Conservation (phyloP, 495 filamentous ascomycete species). For the Penicillium ochrochloron region DNA sequence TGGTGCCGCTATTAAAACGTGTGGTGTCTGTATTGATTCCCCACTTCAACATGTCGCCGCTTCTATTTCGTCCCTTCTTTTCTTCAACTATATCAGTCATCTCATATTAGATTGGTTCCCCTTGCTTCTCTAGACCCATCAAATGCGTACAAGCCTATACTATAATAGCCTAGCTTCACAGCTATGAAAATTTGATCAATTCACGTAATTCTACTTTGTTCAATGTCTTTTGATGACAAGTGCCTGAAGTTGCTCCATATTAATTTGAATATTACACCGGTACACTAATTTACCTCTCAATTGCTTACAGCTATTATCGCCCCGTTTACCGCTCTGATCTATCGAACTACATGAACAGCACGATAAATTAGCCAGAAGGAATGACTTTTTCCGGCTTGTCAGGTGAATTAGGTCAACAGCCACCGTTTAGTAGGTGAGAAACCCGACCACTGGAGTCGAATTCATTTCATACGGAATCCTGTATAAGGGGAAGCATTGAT, state of each 20-base stretch:
- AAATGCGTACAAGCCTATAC: no score
- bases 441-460: conserved; percentile 3
- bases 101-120: no score
- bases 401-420: conserved; percentile 1
- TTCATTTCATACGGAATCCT: conserved; percentile 2
- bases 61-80: no score
- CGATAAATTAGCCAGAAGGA: conserved; percentile 7
- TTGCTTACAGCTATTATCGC: conserved; percentile 8
- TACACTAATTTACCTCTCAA: conserved; percentile 6
- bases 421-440: conserved; percentile 8
- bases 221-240: conserved; percentile 3
- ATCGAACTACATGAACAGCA: conserved; percentile 1
- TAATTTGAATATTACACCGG: conserved; percentile 4
- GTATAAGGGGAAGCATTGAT: conserved; percentile 4
- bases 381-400: conserved; percentile 7
- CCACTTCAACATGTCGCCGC: no score
- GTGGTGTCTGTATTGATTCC: no score
- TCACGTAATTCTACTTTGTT: no score
- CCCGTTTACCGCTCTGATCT: conserved; percentile 7
- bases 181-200: conserved; percentile 1
- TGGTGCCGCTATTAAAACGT: no score
- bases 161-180: no score
- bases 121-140: no score
- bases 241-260: conserved; percentile 7
- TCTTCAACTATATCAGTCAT: no score